Base-by-base conservation (phyloP, 352 stramenopile species). In the Phytopythium chamaehyphon region DNA sequence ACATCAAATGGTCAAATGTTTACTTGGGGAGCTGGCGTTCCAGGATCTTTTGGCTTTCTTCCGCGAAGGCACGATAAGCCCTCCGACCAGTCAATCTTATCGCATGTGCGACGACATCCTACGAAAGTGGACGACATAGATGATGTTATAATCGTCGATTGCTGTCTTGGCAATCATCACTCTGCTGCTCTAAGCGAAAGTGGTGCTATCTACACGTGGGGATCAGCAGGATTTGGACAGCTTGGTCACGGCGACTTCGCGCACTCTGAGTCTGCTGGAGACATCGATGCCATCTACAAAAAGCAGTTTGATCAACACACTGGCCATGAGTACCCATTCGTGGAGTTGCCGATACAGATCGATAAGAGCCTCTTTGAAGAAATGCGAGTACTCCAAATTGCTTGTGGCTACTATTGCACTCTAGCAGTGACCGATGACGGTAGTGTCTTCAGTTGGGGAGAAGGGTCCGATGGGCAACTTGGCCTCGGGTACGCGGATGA, bases 381-480 rank as follows among this genome's bases (percentile, higher is more conserved):
- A 35, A 87, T 88, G 73, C 66, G 69, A 16, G 70, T 90, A 31
- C 58, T 70, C 10, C 69, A 90, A 54, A 55, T 93, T n/a, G 72
- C 73, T 8, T 93, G 83, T 35, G 80, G 81, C 0, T 79, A 86
- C 49, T 89, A 88, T 51, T 89, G 88, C 49, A 87, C 69, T 1
- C 21, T 90, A 16, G 77, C 66, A 8, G 50, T 92, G 35, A 76
- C 74, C n/a, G 79, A 88, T 37, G 83, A 91, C 38, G 80, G 74
- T 3, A 83, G 68, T 19, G 70, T 89, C 6, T 86, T 86, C 38
- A 74, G 77, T 19, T 91, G 78, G 76, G 81, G 81, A 0, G 78
- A 91, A 59, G 81, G 78, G 31, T 91, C 77, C 1, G 80, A 91
- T 40, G 77, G 80, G 0, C 80, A 90, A 42, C 66, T 89, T 14